A percentile compares a stretch with the other conserved stretches of the same genome.
Conservation (phyloP, 106 monocot species). For the Posidonia australis region DNA sequence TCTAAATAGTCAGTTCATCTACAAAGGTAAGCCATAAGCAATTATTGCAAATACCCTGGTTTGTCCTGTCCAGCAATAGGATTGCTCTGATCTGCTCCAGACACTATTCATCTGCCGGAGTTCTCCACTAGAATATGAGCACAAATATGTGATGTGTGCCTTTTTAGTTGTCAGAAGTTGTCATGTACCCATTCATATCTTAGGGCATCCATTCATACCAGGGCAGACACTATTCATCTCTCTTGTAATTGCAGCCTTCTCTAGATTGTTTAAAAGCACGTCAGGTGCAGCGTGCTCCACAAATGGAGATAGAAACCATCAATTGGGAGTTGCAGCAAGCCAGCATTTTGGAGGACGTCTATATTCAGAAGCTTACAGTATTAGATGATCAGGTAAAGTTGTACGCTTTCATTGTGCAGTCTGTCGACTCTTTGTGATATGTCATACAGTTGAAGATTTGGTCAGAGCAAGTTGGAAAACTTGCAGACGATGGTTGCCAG, state of each 20-base stretch:
- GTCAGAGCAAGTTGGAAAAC: constrained; percentile 56
- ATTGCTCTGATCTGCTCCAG: too few species aligned
- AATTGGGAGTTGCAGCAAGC: constrained; percentile 49
- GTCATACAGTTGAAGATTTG: constrained; percentile 44
- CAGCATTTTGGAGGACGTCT: constrained; percentile 45
- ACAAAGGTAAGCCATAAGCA: too few species aligned
- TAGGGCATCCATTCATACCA: too few species aligned
- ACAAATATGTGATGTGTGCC: too few species aligned
- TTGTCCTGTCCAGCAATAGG: too few species aligned
- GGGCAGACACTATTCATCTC: neutral
- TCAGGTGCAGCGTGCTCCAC: constrained; percentile 49
- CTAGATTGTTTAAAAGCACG: constrained; percentile 59
- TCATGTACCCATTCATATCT: too few species aligned
- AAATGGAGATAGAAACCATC: constrained; percentile 36
- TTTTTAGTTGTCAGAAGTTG: too few species aligned
- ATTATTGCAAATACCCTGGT: too few species aligned
- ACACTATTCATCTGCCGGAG: too few species aligned
- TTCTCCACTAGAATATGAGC: too few species aligned
- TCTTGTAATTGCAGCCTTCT: constrained; percentile 40
- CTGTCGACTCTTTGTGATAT: too few species aligned
- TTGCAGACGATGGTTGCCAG: constrained; percentile 47
- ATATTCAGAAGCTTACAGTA: constrained; percentile 29
- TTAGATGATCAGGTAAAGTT: constrained; percentile 70
- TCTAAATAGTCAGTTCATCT: too few species aligned
- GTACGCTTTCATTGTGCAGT: neutral